A percentile compares a stretch with the other conserved stretches of the same genome.
Evolutionary conservation across 805 yeast genomes (phyloP).

Genomic region (Saccharomycodes ludwigii): DNA sequence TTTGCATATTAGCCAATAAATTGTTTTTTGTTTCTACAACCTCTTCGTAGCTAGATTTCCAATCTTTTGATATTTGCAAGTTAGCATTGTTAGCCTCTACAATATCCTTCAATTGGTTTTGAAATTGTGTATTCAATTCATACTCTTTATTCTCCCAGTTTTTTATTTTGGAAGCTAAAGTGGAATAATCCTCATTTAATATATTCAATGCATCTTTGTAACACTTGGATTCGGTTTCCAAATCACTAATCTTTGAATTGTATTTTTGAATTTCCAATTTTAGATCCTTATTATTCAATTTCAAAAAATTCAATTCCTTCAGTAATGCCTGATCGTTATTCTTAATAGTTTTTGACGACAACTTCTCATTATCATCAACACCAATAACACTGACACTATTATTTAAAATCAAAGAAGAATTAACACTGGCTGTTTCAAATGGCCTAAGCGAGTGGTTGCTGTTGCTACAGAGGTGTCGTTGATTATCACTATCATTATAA

Average conservation of each 20-base stretch:
- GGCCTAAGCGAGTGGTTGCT: too few species aligned
- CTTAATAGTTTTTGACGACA: too few species aligned
- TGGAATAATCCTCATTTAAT: conserved; percentile 17
- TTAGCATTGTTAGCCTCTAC: conserved; percentile 9
- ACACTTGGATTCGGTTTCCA: conserved; percentile 17
- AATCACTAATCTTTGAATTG: conserved; percentile 8
- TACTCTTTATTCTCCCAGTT: conserved; percentile 8
- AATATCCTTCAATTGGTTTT: conserved; percentile 8
- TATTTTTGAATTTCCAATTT: conserved; percentile 6
- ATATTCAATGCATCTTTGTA: conserved; percentile 18
- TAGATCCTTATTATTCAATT: conserved; percentile 2
- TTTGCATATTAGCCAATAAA: conserved; percentile 52
- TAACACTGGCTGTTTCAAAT: too few species aligned
- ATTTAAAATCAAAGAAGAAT: too few species aligned
- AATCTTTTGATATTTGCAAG: conserved; percentile 7
- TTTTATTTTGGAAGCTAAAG: conserved; percentile 13
- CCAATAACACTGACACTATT: too few species aligned
- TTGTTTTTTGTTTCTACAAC: conserved; percentile 41
- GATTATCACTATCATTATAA: not conserved
- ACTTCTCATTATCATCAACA: too few species aligned
- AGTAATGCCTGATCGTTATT: too few species aligned
- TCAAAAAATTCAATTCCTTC: not conserved
- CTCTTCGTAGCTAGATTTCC: conserved; percentile 13
- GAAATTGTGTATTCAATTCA: conserved; percentile 16
- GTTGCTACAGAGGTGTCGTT: too few species aligned